Evolutionary conservation across 192 early-diverging fungal genomes (phyloP).

Genomic region (Coemansia sp.): DNA sequence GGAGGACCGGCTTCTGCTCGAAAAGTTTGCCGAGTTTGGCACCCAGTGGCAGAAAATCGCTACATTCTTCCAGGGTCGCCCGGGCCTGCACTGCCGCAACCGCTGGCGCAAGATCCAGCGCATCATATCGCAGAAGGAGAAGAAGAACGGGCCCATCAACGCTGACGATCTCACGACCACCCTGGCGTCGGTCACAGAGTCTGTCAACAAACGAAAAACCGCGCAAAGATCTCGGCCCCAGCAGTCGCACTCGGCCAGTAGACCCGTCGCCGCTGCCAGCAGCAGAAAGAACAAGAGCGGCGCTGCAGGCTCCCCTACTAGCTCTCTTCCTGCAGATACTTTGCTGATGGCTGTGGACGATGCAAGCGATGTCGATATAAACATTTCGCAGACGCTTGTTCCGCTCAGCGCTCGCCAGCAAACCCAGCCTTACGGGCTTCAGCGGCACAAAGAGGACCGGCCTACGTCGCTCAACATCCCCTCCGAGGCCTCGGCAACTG

Average conservation of each 20-base stretch:
- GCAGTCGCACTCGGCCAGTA: neutral
- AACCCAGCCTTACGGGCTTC: neutral
- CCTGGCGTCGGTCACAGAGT: constrained; percentile 48
- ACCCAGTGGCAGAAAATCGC: constrained; percentile 83
- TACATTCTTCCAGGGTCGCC: constrained; percentile 68
- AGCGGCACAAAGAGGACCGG: neutral
- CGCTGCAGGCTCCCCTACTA: neutral
- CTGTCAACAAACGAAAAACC: constrained; percentile 49
- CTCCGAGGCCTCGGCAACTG: neutral
- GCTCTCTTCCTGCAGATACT: neutral
- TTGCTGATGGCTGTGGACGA: neutral
- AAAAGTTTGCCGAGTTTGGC: constrained; percentile 65
- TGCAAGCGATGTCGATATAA: neutral
- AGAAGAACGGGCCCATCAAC: constrained; percentile 27
- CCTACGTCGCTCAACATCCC: constrained; percentile 1
- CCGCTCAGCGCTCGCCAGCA: too few relatives aligned
- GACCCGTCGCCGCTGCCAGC: neutral
- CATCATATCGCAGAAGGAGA: constrained; percentile 53
- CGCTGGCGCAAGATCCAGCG: constrained; percentile 76
- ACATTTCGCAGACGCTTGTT: neutral
- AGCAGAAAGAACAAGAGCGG: neutral
- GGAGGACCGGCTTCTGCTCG: constrained; percentile 63
- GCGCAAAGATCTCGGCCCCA: constrained; percentile 36
- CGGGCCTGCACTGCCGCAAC: constrained; percentile 77
- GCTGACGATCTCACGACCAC: constrained; percentile 25